These are phyloP conservation scores for Backusella mclennaniae DNA, from an alignment of 192 early-diverging fungal genomes.

Conservation along the genomic window DNA sequence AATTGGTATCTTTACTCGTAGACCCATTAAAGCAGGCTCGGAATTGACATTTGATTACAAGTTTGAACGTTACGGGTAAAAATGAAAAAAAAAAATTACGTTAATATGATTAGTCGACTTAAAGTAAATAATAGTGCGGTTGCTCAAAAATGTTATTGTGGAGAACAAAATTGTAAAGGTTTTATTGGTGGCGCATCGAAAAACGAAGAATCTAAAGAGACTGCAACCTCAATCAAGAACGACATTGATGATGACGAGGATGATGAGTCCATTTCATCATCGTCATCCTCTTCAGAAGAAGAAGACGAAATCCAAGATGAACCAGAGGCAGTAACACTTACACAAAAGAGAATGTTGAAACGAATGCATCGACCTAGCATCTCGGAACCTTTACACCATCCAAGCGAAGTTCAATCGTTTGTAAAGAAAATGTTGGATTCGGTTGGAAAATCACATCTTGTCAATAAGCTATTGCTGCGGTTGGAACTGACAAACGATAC, in stretches of 20 bases:
- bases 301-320: constrained; percentile 15
- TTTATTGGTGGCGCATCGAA: constrained; percentile 84
- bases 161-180: constrained; percentile 82
- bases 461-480: constrained; percentile 59
- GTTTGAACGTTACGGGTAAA: constrained; percentile 89
- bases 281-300: constrained; percentile 42
- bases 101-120: neutral
- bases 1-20: constrained; percentile 91
- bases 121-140: constrained; percentile 53
- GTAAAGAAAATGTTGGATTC: constrained; percentile 71
- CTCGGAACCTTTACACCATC: constrained; percentile 54
- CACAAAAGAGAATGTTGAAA: constrained; percentile 34
- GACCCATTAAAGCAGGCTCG: constrained; percentile 70
- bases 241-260: constrained; percentile 11
- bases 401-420: constrained; percentile 72
- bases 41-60: constrained; percentile 99
- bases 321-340: constrained; percentile 43
- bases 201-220: constrained; percentile 53
- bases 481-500: constrained; percentile 54
- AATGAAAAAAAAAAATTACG: neutral
- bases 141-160: constrained; percentile 93
- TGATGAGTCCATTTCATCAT: constrained; percentile 29
- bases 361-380: constrained; percentile 28
- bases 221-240: constrained; percentile 52
- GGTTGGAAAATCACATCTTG: constrained; percentile 49